Evolutionary conservation across 345 rosid genomes (phyloP), one percentile per base, ranked within the genome.

Genomic region (Punica granatum): DNA sequence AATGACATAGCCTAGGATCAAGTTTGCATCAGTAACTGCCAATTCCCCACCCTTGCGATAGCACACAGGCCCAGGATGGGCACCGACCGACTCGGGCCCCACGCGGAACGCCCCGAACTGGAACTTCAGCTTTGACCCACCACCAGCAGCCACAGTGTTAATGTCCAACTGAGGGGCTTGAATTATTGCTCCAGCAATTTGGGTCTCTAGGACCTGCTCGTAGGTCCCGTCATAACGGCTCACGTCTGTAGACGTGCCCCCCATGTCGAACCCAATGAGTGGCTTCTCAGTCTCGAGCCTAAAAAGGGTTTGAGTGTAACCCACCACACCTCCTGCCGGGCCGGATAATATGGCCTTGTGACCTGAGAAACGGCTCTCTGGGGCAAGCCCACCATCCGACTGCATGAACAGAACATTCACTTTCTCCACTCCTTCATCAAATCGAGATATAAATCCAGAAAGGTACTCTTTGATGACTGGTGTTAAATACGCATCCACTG

Each of bases 101-200:
- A 91, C 99, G 44, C 83, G 80, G 69, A 94, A 91, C 72, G 99
- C 86, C 71, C 99, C 99, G 72, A 91, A 88, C 67, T 80, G 92
- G 75, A 91, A 91, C 89, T 88, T 89, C 53, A 94, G 72, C 74
- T 87, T 94, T 15, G 97, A 94, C 18, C 99, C 99, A 77, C 99
- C 99, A 49, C 97, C 97, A 65, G 99, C 99, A 70, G 99, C 99
- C 74, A 94, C 99, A 0, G 99, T 90, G 78, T 83, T 91, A 67
- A 94, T 87, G 78, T 91, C 99, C 69, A 94, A 94, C 78, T 94
- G 99, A 79, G 99, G 97, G 7, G 96, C 99, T 78, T 94, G 99
- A 75, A 94, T 89, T 66, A 91, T 85, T 37, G 97, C 77, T 74
- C 99, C 99, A 32, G 97, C 91, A 78, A 94, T 90, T 87, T 94